These are phyloP conservation scores for Silene conica DNA, from an alignment of 148 eudicot species.

Conservation along the genomic window DNA sequence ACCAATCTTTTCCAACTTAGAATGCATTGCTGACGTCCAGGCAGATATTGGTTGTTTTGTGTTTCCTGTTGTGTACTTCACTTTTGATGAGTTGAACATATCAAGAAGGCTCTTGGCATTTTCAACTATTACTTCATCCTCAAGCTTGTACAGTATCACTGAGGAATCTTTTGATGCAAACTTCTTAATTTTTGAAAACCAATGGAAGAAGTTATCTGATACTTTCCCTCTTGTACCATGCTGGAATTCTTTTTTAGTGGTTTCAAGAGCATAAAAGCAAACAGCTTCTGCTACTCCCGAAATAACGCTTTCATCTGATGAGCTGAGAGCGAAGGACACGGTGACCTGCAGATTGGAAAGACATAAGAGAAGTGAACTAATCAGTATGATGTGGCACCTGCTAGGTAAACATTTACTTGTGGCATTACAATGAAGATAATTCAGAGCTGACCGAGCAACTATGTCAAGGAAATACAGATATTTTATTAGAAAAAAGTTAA, in stretches of 20 bases:
- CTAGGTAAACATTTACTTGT: constrained; percentile 44
- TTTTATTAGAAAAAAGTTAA: constrained; percentile 12
- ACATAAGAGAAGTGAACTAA: constrained; percentile 64
- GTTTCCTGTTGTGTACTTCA: constrained; percentile 29
- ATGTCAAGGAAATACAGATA: background rate
- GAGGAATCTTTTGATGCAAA: constrained; percentile 61
- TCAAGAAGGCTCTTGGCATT: constrained; percentile 60
- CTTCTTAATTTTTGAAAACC: constrained; percentile 46
- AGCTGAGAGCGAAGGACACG: constrained; percentile 56
- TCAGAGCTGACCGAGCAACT: constrained; percentile 7
- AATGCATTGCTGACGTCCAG: constrained; percentile 43
- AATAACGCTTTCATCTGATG: constrained; percentile 53
- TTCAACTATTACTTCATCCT: constrained; percentile 51
- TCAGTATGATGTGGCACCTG: constrained; percentile 67
- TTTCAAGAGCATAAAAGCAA: constrained; percentile 58
- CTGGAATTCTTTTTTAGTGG: constrained; percentile 45
- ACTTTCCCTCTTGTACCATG: constrained; percentile 30
- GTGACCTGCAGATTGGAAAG: constrained; percentile 86
- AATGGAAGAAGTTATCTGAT: constrained; percentile 35
- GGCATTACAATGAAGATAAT: constrained; percentile 32
- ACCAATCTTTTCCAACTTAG: constrained; percentile 72
- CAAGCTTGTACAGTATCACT: constrained; percentile 44
- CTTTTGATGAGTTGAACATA: constrained; percentile 42
- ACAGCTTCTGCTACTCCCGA: constrained; percentile 78
- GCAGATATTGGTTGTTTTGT: constrained; percentile 32